Base-by-base conservation (phyloP, 345 rosid genomes). In the Linum usitatissimum region DNA sequence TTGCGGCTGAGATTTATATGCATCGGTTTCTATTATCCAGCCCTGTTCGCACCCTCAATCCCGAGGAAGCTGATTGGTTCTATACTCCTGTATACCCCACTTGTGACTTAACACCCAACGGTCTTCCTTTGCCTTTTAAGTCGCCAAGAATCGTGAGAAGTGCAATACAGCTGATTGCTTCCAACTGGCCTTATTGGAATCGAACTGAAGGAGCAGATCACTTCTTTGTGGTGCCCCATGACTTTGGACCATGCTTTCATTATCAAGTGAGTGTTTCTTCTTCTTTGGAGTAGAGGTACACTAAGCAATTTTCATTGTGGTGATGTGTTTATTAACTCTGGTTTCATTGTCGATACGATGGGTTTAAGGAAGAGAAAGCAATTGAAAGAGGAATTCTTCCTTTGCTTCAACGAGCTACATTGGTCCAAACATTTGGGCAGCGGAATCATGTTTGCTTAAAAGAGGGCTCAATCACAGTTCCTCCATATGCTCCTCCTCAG, bases 401-500 rank as follows among this genome's bases (percentile, higher is more conserved):
- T 4, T 64, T 87, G 31, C 97, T 84, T 64, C 82, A 64, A 54
- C 89, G 86, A 8, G 90, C 98, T 59, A 85, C 95, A 18, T 76
- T 92, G 79, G 98, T 89, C 67, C 98, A 92, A 64, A 92, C 98
- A 20, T 89, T 92, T 68, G 98, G 98, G 62, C 98, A 92, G 60
- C 70, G 85, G 64, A 92, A 92, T 76, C 97, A 92, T 65, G 97
- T 92, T 30, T 89, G 96, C 80, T 77, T 87, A 73, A 86, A 87
- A n/a, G 73, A 81, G 40, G 97, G 98, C 49, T 87, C 98, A 0
- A 89, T 92, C 64, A 92, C 91, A 18, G 89, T 92, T 67, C 98
- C 98, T 20, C 97, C 98, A 17, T 92, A 76, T 77, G 98, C 98
- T 62, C 98, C 98, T 3, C 95, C 97, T 9, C 93, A 87, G 66